Evolutionary conservation across 495 filamentous ascomycete genomes (phyloP).

Genomic region (Amniculicola lignicola): DNA sequence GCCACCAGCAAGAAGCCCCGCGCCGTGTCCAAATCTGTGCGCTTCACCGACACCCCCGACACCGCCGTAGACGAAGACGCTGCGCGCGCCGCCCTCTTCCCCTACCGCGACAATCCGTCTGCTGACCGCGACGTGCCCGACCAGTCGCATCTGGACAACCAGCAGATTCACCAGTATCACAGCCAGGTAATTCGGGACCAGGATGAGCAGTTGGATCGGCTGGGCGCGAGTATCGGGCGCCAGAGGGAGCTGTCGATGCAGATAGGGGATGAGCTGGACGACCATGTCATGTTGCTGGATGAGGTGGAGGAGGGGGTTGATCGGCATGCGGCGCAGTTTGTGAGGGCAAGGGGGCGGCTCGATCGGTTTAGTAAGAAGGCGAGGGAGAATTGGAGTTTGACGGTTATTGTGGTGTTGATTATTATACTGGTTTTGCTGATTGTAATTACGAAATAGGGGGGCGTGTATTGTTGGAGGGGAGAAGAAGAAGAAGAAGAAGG

Average conservation of each 20-base stretch:
- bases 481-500: too few species aligned
- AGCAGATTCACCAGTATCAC: slow-evolving; percentile 86
- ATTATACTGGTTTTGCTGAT: slow-evolving; percentile 43
- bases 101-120: slow-evolving; percentile 60
- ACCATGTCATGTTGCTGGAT: slow-evolving; percentile 82
- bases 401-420: slow-evolving; percentile 43
- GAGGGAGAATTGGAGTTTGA: slow-evolving; percentile 44
- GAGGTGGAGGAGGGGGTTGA: slow-evolving; percentile 81
- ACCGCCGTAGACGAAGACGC: slow-evolving; percentile 52
- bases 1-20: slow-evolving; percentile 47
- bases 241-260: slow-evolving; percentile 91
- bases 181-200: slow-evolving; percentile 74
- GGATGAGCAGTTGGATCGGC: slow-evolving; percentile 84
- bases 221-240: slow-evolving; percentile 82
- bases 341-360: slow-evolving; percentile 65
- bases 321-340: slow-evolving; percentile 70
- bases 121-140: slow-evolving; percentile 46
- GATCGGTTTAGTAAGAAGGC: slow-evolving; percentile 39
- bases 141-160: slow-evolving; percentile 67
- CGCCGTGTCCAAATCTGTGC: slow-evolving; percentile 70
- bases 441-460: slow-evolving; percentile 39
- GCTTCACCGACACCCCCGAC: slow-evolving; percentile 69
- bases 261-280: slow-evolving; percentile 94
- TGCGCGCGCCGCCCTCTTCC: slow-evolving; percentile 61
- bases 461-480: not conserved